Base-by-base conservation (phyloP, 2,329 filamentous ascomycete species). In the Xenoacremonium recifei region DNA sequence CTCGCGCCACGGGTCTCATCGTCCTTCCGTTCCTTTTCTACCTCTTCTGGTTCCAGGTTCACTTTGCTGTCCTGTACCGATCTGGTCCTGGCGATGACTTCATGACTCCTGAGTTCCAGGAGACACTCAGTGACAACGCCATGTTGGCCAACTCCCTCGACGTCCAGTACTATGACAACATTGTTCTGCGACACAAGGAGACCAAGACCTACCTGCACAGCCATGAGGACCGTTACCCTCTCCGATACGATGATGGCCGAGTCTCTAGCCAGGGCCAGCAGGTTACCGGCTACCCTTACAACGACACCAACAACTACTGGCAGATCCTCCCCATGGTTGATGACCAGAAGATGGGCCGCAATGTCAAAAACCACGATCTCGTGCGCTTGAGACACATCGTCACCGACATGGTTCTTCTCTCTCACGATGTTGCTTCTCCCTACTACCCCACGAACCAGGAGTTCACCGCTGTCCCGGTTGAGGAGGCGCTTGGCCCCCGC, bases 21-120 rank as follows among this genome's bases (percentile, higher is more conserved):
- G 65, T 96, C 53, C 80, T 97, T 54, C 93, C 93, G 12, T 96
- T 99, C 76, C 76, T 97, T 60, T 95, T 99, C 70, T 99, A 99
- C 69, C 80, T 99, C 35, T 97, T 99, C 77, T 99, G 93, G 93
- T 99, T 99, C 84, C 93, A 99, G 76, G 91, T 99, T 21, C 93
- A 99, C 71, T 99, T 99, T 66, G 78, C 89, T 33, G 89, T 99
- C 57, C 77, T 99, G 49, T 85, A 73, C 53, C 80, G 85, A 46
- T 97, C 93, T 39, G 93, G 93, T 25, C 92, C 93, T 33, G 93
- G 93, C 40, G 93, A 99, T 62, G 92, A 97, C 61, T 99, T 99
- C 71, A 99, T 99, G 93, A 90, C 87, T 4, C 93, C 93, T 2
- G 89, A 93, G 61, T 99, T 99, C 73, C 93, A 99, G 71, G 91